phyloP scores from a whole-genome alignment of 768 basidiomycete genomes.

The Suillus bovinus region DNA sequence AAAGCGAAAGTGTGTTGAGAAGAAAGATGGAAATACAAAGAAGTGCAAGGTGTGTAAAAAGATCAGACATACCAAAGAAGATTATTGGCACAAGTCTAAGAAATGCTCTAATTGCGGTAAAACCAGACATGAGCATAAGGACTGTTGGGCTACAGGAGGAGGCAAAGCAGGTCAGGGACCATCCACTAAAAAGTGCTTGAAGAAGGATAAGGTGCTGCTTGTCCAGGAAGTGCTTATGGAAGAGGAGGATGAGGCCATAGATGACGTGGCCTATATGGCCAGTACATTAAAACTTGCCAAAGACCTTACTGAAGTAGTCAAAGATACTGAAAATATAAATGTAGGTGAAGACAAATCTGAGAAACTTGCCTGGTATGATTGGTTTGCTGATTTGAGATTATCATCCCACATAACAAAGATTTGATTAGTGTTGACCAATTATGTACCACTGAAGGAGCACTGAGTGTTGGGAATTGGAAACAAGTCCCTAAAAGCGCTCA shows the following conservation, averaged over 20 bases:
- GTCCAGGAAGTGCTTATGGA: background rate
- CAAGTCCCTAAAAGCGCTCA: no score
- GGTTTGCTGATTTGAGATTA: background rate
- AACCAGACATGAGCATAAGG: background rate
- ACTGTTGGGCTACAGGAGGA: background rate
- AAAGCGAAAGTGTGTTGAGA: background rate
- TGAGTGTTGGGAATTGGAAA: no score
- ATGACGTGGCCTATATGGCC: background rate
- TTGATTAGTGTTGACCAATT: background rate
- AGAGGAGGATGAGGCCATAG: background rate
- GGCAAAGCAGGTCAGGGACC: background rate
- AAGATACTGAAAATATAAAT: background rate
- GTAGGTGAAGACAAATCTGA: background rate
- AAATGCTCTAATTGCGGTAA: background rate
- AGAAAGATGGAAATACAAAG: background rate
- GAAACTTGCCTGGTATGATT: background rate
- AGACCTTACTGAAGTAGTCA: no score
- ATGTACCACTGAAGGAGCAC: background rate
- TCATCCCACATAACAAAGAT: background rate
- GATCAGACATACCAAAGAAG: background rate
- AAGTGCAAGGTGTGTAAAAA: background rate
- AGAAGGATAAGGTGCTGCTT: background rate
- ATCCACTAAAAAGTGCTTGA: background rate
- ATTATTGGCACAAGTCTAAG: background rate
- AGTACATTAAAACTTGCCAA: background rate